phyloP scores from a whole-genome alignment of 2,329 filamentous ascomycete species.

The Curvularia lunata region DNA sequence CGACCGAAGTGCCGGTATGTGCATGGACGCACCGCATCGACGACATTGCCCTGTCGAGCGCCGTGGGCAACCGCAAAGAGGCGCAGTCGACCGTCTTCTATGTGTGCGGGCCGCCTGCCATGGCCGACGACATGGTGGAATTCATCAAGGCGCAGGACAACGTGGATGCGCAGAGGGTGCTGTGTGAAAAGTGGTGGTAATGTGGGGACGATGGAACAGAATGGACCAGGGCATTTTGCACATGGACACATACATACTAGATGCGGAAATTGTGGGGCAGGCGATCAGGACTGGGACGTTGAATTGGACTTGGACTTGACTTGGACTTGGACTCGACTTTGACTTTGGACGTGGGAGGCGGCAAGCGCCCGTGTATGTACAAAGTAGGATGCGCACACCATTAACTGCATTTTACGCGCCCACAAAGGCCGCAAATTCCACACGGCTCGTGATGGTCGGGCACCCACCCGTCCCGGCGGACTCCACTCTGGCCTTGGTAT shows the following conservation, averaged over 20 bases:
- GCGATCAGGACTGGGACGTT: not conserved
- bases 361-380: conserved; percentile 29
- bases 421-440: conserved; percentile 30
- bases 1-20: conserved; percentile 40
- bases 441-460: conserved; percentile 14
- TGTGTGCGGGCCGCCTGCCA: conserved; percentile 56
- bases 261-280: conserved; percentile 7
- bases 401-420: conserved; percentile 35
- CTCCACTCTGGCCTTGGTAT: conserved; percentile 2
- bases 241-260: too few relatives aligned
- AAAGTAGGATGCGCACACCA: conserved; percentile 33
- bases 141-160: conserved; percentile 48
- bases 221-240: not conserved
- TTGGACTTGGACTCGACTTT: not conserved
- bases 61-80: conserved; percentile 46
- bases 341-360: too few relatives aligned
- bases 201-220: conserved; percentile 28
- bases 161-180: conserved; percentile 49
- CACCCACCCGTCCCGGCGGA: not conserved
- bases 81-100: conserved; percentile 52
- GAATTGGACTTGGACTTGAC: not conserved
- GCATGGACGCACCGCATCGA: conserved; percentile 45
- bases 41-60: conserved; percentile 49
- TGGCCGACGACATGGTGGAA: conserved; percentile 57
- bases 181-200: conserved; percentile 61